phyloP scores from a whole-genome alignment of 192 early-diverging fungal species.

The Coemansia javaensis region DNA sequence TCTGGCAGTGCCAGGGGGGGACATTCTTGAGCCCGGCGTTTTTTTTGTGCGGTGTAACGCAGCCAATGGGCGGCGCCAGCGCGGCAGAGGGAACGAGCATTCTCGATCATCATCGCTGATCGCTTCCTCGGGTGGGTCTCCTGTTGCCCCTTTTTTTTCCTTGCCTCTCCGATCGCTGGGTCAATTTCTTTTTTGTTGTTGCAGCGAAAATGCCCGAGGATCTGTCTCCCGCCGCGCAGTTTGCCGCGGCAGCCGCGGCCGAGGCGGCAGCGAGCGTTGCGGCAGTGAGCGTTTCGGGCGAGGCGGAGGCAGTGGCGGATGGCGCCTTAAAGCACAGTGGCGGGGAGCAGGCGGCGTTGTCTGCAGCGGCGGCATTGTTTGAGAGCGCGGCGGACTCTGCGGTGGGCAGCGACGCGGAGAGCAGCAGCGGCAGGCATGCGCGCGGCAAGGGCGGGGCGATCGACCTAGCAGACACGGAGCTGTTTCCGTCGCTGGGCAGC shows the following conservation, averaged over 20 bases:
- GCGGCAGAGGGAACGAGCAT: too few species aligned
- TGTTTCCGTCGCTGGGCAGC: conserved; percentile 73
- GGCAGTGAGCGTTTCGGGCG: background rate
- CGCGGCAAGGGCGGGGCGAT: conserved; percentile 7
- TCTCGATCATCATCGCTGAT: too few species aligned
- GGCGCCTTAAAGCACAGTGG: background rate
- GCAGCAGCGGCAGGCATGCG: background rate
- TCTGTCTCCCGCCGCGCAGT: conserved; percentile 42
- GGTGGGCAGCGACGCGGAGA: conserved; percentile 19
- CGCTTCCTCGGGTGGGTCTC: too few species aligned
- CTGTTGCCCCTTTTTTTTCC: too few species aligned
- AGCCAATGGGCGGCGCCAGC: too few species aligned
- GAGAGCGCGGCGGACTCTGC: conserved; percentile 35
- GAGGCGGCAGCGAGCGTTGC: too few species aligned
- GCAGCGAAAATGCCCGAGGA: conserved; percentile 21
- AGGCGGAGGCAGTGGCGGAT: conserved; percentile 1
- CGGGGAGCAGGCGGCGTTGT: background rate
- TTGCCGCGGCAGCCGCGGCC: conserved; percentile 40
- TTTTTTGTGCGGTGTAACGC: too few species aligned
- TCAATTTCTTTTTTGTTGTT: conserved; percentile 3
- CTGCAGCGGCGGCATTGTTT: conserved; percentile 4
- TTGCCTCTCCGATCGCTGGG: too few species aligned
- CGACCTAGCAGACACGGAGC: conserved; percentile 44
- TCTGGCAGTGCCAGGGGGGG: too few species aligned
- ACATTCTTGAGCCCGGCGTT: too few species aligned